phyloP scores from a whole-genome alignment of 306 rosid genomes.

The Inga leiocalycina region DNA sequence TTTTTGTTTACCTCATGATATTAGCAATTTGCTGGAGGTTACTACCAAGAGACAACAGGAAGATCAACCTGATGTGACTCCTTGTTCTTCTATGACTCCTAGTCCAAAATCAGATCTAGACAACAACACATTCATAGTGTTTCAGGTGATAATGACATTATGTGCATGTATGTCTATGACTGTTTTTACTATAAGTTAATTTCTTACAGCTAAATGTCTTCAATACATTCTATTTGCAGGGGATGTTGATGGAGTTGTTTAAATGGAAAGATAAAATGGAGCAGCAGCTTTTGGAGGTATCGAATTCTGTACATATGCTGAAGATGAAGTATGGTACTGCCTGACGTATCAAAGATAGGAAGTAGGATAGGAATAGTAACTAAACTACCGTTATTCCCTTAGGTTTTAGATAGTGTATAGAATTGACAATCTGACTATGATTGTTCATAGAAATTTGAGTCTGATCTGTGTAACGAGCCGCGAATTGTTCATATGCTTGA shows the following conservation, averaged over 20 bases:
- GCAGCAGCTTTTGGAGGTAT: neutral
- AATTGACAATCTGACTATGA: neutral
- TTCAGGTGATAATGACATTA: constrained; percentile 60
- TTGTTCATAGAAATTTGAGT: neutral
- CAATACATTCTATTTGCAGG: neutral
- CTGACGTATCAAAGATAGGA: neutral
- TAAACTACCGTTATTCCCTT: neutral
- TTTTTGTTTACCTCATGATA: constrained; percentile 27
- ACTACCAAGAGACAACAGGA: constrained; percentile 46
- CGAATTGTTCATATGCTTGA: neutral
- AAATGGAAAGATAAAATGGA: constrained; percentile 3
- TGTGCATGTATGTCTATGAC: neutral
- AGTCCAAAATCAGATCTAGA: constrained; percentile 59
- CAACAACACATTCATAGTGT: constrained; percentile 54
- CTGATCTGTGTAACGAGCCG: neutral
- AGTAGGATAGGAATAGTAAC: neutral
- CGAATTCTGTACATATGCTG: neutral
- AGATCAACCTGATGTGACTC: constrained; percentile 67
- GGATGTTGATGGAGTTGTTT: neutral
- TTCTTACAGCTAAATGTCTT: neutral
- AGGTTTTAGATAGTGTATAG: neutral
- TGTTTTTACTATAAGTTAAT: neutral
- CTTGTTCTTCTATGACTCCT: constrained; percentile 68
- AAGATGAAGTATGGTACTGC: neutral
- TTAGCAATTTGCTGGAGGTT: constrained; percentile 50